A percentile compares a stretch with the other conserved stretches of the same genome.
Conservation (phyloP, 768 basidiomycete genomes). For the Calocera cornea region DNA sequence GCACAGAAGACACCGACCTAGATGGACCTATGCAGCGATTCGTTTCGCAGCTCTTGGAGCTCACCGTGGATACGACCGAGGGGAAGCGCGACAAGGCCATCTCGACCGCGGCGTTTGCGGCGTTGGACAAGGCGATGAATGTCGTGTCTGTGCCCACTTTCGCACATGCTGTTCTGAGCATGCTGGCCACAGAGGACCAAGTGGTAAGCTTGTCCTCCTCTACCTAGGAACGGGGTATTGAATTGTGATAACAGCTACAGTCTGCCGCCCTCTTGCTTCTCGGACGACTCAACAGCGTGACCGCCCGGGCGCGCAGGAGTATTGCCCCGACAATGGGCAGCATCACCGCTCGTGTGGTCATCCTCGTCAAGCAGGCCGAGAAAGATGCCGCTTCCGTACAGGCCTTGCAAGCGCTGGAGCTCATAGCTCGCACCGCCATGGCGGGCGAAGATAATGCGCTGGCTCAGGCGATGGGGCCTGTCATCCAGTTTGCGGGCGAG, state of each 20-base stretch:
- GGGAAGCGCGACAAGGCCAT: constrained; percentile 1
- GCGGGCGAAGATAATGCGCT: constrained; percentile 55
- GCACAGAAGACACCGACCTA: neutral
- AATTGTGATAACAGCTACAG: constrained; percentile 36
- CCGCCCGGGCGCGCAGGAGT: constrained; percentile 40
- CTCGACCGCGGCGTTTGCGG: constrained; percentile 29
- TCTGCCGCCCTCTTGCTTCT: constrained; percentile 57
- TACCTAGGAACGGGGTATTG: neutral
- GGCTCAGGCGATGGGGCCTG: constrained; percentile 40
- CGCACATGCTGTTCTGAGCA: constrained; percentile 39
- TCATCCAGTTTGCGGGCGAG: constrained; percentile 38
- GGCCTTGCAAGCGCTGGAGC: constrained; percentile 47
- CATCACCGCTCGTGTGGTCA: constrained; percentile 37
- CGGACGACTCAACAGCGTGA: constrained; percentile 48
- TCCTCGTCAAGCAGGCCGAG: constrained; percentile 33
- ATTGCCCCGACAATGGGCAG: constrained; percentile 38
- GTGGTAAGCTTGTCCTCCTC: constrained; percentile 30
- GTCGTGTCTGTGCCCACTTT: constrained; percentile 64
- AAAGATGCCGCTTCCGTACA: constrained; percentile 30
- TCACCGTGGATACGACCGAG: neutral
- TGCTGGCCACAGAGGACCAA: constrained; percentile 41
- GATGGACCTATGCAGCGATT: neutral
- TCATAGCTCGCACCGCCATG: constrained; percentile 43
- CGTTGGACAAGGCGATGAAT: constrained; percentile 41
- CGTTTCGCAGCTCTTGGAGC: neutral